Evolutionary conservation across 192 early-diverging fungal genomes (phyloP).

Genomic region (Piromyces finnis): DNA sequence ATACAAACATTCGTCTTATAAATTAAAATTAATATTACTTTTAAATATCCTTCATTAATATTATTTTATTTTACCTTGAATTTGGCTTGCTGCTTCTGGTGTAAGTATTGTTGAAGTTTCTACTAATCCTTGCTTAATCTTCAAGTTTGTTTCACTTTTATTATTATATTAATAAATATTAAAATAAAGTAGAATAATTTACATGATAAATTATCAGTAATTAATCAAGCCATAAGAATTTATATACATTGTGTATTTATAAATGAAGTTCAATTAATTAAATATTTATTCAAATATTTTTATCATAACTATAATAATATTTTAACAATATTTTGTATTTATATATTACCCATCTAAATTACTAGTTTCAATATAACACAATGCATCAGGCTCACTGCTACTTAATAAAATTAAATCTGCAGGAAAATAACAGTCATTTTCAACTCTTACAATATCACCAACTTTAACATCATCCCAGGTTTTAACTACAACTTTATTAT

Average conservation of each 20-base stretch:
- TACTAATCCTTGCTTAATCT: slow-evolving; percentile 84
- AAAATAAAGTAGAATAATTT: no score
- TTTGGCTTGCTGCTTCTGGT: slow-evolving; percentile 38
- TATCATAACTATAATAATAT: no score
- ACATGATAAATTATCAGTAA: no score
- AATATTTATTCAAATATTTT: no score
- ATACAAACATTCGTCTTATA: no score
- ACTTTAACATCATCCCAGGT: slow-evolving; percentile 68
- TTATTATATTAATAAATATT: no score
- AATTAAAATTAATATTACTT: no score
- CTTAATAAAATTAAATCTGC: slow-evolving; percentile 82
- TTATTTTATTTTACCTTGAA: slow-evolving; percentile 11
- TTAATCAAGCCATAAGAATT: no score
- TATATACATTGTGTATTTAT: no score
- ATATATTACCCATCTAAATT: slow-evolving; percentile 93
- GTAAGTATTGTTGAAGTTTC: slow-evolving; percentile 62
- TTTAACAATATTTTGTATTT: no score
- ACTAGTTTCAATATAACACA: slow-evolving; percentile 95
- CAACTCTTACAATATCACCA: slow-evolving; percentile 81
- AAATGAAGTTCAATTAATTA: no score
- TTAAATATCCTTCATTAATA: no score
- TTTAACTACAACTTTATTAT: slow-evolving; percentile 40
- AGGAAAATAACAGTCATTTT: slow-evolving; percentile 73
- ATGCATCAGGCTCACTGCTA: slow-evolving; percentile 82
- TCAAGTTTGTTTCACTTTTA: slow-evolving; percentile 82